Evolutionary conservation across 345 rosid species (phyloP).

Genomic region (Acer campestre): DNA sequence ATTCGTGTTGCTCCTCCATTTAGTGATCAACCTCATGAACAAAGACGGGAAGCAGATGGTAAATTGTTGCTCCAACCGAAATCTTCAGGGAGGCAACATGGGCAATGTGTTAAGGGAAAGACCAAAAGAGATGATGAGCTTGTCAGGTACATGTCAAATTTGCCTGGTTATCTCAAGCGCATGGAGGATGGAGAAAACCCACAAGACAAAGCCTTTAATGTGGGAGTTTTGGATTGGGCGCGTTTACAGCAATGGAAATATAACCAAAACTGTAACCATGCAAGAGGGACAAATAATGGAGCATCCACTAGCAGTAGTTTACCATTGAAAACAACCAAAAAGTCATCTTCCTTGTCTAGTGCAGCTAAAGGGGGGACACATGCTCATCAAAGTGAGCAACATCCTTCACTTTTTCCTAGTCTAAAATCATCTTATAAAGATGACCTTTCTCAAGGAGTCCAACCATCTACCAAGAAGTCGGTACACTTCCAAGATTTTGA

Average conservation of each 20-base stretch:
- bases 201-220: slow-evolving; percentile 68
- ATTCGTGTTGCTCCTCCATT: slow-evolving; percentile 4
- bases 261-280: slow-evolving; percentile 28
- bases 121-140: slow-evolving; percentile 58
- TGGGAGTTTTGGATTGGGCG: slow-evolving; percentile 92
- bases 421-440: slow-evolving; percentile 29
- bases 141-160: slow-evolving; percentile 74
- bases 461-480: slow-evolving; percentile 37
- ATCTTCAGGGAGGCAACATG: slow-evolving; percentile 29
- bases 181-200: slow-evolving; percentile 46
- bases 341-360: slow-evolving; percentile 31
- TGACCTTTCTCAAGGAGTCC: slow-evolving; percentile 39
- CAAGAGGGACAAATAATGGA: slow-evolving; percentile 30
- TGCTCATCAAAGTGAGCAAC: slow-evolving; percentile 25
- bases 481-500: slow-evolving; percentile 40
- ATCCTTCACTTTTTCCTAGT: slow-evolving; percentile 28
- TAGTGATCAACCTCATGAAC: slow-evolving; percentile 25
- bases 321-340: slow-evolving; percentile 27
- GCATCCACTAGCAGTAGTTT: slow-evolving; percentile 26
- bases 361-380: slow-evolving; percentile 34
- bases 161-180: slow-evolving; percentile 74
- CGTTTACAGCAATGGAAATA: slow-evolving; percentile 68
- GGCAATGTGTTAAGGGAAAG: slow-evolving; percentile 33
- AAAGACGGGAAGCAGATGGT: slow-evolving; percentile 19
- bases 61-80: slow-evolving; percentile 33